Evolutionary conservation across 1,284 basidiomycete species (phyloP).

Genomic region (Irpex sp.): DNA sequence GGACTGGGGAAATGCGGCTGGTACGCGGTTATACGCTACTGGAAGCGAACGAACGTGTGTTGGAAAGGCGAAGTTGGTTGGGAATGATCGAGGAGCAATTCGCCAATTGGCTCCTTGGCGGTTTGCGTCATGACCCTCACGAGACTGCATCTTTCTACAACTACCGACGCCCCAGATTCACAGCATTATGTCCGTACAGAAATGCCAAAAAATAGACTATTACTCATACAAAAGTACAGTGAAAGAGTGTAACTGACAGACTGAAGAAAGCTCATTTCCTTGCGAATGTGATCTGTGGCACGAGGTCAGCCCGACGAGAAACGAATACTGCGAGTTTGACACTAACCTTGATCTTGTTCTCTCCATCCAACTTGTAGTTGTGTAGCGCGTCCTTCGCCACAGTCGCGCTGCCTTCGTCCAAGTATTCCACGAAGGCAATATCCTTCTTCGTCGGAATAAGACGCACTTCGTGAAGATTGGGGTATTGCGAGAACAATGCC

Average conservation of each 20-base stretch:
- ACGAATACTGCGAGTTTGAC: not conserved
- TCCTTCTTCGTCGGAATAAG: constrained; percentile 94
- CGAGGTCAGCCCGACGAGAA: not conserved
- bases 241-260: constrained; percentile 6
- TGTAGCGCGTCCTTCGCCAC: constrained; percentile 91
- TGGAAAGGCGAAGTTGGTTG: not conserved
- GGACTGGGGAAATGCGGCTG: too few species aligned
- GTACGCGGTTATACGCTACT: not conserved
- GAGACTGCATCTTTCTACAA: not conserved
- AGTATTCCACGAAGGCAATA: constrained; percentile 94
- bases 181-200: not conserved
- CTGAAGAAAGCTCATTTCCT: constrained; percentile 35
- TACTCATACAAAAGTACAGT: constrained; percentile 6
- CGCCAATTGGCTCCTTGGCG: constrained; percentile 6
- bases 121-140: constrained; percentile 8
- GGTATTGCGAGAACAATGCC: constrained; percentile 88
- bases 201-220: not conserved
- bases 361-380: constrained; percentile 93
- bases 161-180: not conserved
- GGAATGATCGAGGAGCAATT: not conserved
- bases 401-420: constrained; percentile 85
- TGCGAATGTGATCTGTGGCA: constrained; percentile 50
- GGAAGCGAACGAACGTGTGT: constrained; percentile 9
- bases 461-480: constrained; percentile 91
- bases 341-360: constrained; percentile 90